Base-by-base conservation (phyloP, 768 basidiomycete genomes). In the Vararia minispora region DNA sequence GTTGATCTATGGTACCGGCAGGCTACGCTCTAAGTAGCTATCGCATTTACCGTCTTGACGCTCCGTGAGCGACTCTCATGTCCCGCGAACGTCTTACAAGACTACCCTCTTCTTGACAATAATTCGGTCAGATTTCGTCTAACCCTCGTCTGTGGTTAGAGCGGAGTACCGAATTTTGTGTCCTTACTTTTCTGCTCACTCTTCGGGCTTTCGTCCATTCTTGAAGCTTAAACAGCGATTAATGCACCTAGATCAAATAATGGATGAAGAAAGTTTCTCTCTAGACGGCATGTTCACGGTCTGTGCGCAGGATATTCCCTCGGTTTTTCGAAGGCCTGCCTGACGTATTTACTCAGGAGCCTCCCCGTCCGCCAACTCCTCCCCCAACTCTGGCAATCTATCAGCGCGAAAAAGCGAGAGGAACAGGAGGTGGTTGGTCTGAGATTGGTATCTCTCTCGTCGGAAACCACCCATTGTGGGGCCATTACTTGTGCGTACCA, bases 381-480 rank as follows among this genome's bases (percentile, higher is more conserved):
- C 65, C 71, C 51, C 68, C 79, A 3, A 79, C 79, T 0, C 45
- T 65, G 6, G 59, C 66, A 1, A 62, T 60, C 0, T 85, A 76
- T 51, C 46, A 53, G 12, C 69, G 78, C 6, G 43, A 48, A 13
- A 23, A 40, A 14, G 13, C 4, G 23, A 26, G 20, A 28, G 3
- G 37, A 13, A 13, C 31, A n/a, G 28, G 25, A 25, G 21, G 6
- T 9, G 11, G 17, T 6, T 60, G 60, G 60, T 47, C 42, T 16
- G 26, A 65, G 24, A 62, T 90, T 12, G 57, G 61, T 5, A 79
- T 90, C 28, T 62, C 73, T 42, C 66, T 90, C 6, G 82, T 90
- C 0, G 87, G 87, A 11, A 70, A 71, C 2, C 87, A 88, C 51
- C 79, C 84, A 1, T 61, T 89, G 4, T 89, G 85, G 85, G 86